Evolutionary conservation across 805 yeast species (phyloP), one percentile per base, ranked within the genome.

Genomic region (Kazachstania taianensis): DNA sequence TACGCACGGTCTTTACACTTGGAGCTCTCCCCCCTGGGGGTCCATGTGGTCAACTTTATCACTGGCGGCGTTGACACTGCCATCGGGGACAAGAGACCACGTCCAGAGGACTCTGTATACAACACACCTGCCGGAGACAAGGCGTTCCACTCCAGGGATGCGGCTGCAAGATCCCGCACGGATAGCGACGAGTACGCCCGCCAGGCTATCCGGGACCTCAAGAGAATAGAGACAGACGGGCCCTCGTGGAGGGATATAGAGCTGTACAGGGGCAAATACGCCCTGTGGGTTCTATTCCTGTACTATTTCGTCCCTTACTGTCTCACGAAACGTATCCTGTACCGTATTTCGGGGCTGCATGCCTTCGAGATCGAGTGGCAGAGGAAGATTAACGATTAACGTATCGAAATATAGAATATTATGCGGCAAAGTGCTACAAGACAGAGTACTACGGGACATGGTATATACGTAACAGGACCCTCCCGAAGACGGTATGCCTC

Each of bases 1-100:
- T 81, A 75, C 49, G 80, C 83, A 0, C 69, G 72, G 28, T 67
- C 67, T 3, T 59, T 82, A 37, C 69, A 76, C 33, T 50, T 75
- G 17, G 94, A 81, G 54, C 52, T 82, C 69, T 71, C 71, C 50
- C 80, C 83, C 2, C 76, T 79, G 46, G 80, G 70, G 9, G 87
- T 82, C 6, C 64, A 72, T 33, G 89, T 81, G 0, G 62, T 79
- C 39, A 78, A 78, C 45, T 63, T 78, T 10, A 58, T 79, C 28
- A 81, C 89, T 10, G 94, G 92, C 18, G 89, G 81, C 19, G 92
- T 81, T 19, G 59, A 61, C 17, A 79, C 92, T 0, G 66, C 73
- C 38, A 78, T 81, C 46, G 81, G 74, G 0, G 87, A 80, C 45
- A 70, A 61, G 3, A 64, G 83, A 42, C 66, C 72, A 1, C 51